Evolutionary conservation across 2,329 filamentous ascomycete species (phyloP).

Genomic region (Aspergillus ochraceus): DNA sequence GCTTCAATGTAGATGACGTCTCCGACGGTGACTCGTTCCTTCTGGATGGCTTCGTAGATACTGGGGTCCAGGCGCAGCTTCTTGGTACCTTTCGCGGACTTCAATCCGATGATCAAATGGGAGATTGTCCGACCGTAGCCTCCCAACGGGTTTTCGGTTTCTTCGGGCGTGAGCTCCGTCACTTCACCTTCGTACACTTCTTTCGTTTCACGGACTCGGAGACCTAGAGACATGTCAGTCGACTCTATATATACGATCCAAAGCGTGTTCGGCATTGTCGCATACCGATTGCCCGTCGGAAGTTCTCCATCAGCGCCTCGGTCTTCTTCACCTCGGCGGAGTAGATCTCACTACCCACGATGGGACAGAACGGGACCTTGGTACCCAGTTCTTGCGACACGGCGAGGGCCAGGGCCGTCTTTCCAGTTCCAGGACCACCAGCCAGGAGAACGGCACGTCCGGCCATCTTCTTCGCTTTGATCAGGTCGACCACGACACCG

Average conservation of each 20-base stretch:
- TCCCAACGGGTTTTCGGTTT: constrained; percentile 94
- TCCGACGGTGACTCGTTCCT: constrained; percentile 92
- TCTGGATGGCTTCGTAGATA: constrained; percentile 99
- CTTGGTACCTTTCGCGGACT: constrained; percentile 95
- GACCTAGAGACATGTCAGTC: constrained; percentile 44
- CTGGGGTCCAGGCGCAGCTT: constrained; percentile 95
- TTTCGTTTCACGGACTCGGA: constrained; percentile 97
- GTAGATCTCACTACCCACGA: constrained; percentile 97
- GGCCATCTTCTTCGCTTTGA: constrained; percentile 96
- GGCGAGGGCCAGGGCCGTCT: constrained; percentile 92
- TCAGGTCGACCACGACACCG: constrained; percentile 92
- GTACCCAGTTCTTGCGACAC: constrained; percentile 96
- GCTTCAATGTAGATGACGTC: constrained; percentile 99
- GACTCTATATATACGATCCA: background rate
- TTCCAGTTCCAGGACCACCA: constrained; percentile 92
- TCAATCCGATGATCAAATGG: constrained; percentile 88
- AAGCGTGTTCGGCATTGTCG: background rate
- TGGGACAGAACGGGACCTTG: constrained; percentile 97
- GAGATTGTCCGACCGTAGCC: constrained; percentile 98
- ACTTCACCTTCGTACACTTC: constrained; percentile 99
- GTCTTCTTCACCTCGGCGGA: constrained; percentile 99
- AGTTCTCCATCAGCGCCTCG: constrained; percentile 98
- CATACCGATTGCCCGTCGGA: constrained; percentile 86
- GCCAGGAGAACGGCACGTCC: constrained; percentile 90
- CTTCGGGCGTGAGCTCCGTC: constrained; percentile 93